Evolutionary conservation across 2,329 filamentous ascomycete species (phyloP).

Genomic region (Hypoxylon sp.): DNA sequence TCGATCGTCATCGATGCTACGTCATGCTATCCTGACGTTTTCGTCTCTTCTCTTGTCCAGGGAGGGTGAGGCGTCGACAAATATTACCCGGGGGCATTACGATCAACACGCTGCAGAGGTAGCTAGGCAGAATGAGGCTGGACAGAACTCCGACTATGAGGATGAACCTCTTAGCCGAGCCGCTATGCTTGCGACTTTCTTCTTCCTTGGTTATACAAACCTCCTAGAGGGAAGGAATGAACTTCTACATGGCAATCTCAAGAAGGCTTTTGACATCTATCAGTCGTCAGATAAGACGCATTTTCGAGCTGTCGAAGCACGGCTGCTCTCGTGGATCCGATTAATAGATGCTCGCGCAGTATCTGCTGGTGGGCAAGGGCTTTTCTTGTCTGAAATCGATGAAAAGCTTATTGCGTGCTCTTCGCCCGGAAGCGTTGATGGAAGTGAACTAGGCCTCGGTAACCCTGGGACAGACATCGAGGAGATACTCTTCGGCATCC

Average conservation of each 20-base stretch:
- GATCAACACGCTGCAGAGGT: slow-evolving; percentile 57
- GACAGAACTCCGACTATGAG: slow-evolving; percentile 47
- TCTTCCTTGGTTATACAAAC: slow-evolving; percentile 69
- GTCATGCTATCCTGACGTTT: slow-evolving; percentile 66
- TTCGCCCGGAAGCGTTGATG: slow-evolving; percentile 59
- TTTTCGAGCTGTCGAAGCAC: slow-evolving; percentile 60
- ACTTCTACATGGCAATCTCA: slow-evolving; percentile 65
- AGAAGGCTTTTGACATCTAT: slow-evolving; percentile 65
- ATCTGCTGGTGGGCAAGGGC: slow-evolving; percentile 68
- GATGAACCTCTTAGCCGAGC: slow-evolving; percentile 27
- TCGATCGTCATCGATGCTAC: slow-evolving; percentile 62
- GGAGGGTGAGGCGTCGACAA: slow-evolving; percentile 53
- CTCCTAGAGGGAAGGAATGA: slow-evolving; percentile 61
- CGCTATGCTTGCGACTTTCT: slow-evolving; percentile 64
- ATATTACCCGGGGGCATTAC: slow-evolving; percentile 58
- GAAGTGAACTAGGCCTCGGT: slow-evolving; percentile 47
- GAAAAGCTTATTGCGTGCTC: slow-evolving; percentile 62
- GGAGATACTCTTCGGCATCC: slow-evolving; percentile 67
- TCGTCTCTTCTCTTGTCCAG: slow-evolving; percentile 62
- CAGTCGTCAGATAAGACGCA: slow-evolving; percentile 58
- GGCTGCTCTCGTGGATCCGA: slow-evolving; percentile 68
- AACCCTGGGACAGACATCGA: slow-evolving; percentile 59
- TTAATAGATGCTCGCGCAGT: slow-evolving; percentile 69
- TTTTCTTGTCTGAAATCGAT: slow-evolving; percentile 66
- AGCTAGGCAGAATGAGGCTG: slow-evolving; percentile 39